Percentiles rank a stretch among this genome's conserved stretches.
Conservation (phyloP, 768 basidiomycete species). For the Psilocybe azurescens region DNA sequence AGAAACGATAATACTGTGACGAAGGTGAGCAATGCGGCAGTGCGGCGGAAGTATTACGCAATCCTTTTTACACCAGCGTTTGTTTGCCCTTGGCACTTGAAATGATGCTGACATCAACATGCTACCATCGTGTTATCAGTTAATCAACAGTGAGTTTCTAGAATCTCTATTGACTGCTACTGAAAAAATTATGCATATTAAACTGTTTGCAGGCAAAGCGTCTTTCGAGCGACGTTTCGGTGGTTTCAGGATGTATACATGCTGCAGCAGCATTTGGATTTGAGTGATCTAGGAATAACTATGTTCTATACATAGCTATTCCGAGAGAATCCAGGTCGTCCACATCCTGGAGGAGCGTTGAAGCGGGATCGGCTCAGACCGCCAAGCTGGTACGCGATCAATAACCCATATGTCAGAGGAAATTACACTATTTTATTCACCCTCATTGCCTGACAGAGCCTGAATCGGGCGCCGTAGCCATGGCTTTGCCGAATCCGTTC, state of each 20-base stretch:
- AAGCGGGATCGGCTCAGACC: no score
- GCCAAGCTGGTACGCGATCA: no score
- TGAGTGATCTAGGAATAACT: background rate
- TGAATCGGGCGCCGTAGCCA: conserved; percentile 2
- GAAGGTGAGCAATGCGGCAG: no score
- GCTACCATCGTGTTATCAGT: no score
- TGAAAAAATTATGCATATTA: background rate
- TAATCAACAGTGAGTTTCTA: no score
- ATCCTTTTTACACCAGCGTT: no score
- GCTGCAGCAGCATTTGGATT: background rate
- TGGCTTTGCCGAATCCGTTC: conserved; percentile 1
- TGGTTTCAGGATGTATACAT: no score
- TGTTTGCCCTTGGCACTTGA: background rate
- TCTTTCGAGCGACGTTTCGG: no score
- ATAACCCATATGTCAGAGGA: no score
- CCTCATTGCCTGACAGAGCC: background rate
- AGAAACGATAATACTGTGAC: no score
- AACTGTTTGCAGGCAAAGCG: background rate
- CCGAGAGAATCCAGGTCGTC: background rate
- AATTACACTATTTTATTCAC: no score
- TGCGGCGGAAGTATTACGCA: background rate
- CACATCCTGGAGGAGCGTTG: background rate
- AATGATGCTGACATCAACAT: no score
- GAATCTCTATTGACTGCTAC: background rate
- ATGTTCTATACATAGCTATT: background rate